Evolutionary conservation across 129 eudicot genomes (phyloP).

Genomic region (Flaveria ramosissima): DNA sequence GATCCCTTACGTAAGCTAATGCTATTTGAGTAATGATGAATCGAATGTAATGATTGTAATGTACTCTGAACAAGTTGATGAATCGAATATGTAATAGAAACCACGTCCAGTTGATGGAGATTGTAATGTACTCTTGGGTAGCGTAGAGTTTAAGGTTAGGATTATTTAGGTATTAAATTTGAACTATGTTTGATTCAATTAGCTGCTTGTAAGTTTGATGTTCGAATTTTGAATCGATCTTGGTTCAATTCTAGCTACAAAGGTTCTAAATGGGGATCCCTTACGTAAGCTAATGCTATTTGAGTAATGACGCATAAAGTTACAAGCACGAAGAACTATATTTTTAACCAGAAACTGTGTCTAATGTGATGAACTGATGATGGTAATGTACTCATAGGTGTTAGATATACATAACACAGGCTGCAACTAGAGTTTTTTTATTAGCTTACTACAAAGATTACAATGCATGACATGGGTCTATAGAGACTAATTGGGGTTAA

Average conservation of each 20-base stretch:
- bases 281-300: too few species aligned
- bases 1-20: too few species aligned
- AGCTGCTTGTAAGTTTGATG: background rate
- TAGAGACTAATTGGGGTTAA: too few species aligned
- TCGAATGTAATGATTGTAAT: too few species aligned
- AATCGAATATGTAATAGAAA: too few species aligned
- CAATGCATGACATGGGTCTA: too few species aligned
- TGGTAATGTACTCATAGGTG: background rate
- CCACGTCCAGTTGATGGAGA: background rate
- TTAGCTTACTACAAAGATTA: too few species aligned
- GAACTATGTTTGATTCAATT: background rate
- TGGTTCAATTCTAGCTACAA: background rate
- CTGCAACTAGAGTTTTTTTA: too few species aligned
- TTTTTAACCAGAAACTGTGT: too few species aligned
- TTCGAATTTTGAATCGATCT: background rate
- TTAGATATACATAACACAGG: too few species aligned
- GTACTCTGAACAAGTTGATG: background rate
- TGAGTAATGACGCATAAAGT: too few species aligned
- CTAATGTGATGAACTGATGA: background rate
- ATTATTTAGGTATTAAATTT: background rate
- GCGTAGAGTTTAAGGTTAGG: background rate
- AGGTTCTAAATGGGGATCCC: background rate
- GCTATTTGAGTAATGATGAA: background rate
- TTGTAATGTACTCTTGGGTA: background rate
- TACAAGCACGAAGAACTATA: too few species aligned